These are phyloP conservation scores for Carallia pectinifolia DNA, from an alignment of 345 rosid species.

Conservation along the genomic window DNA sequence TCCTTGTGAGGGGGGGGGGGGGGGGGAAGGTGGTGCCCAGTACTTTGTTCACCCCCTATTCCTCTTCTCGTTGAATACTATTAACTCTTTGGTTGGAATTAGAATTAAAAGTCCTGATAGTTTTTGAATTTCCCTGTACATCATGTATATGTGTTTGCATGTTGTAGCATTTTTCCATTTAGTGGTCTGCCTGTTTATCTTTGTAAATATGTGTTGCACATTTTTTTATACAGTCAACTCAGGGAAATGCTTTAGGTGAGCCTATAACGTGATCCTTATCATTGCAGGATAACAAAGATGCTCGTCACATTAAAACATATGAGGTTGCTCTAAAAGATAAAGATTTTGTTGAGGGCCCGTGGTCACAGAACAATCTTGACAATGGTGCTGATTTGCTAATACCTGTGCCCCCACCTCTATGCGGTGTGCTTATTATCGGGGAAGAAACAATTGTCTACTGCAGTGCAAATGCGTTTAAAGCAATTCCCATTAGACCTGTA, in stretches of 20 bases:
- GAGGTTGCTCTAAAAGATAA: constrained; percentile 94
- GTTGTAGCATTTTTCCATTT: too few relatives aligned
- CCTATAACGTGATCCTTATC: constrained; percentile 5
- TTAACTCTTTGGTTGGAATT: too few relatives aligned
- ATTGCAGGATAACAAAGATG: constrained; percentile 94
- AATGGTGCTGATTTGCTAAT: constrained; percentile 91
- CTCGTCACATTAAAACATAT: constrained; percentile 92
- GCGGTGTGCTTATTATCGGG: constrained; percentile 95
- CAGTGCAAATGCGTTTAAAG: constrained; percentile 84
- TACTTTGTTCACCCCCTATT: too few relatives aligned
- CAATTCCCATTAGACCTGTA: constrained; percentile 80
- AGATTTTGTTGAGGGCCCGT: constrained; percentile 95
- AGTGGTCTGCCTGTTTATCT: too few relatives aligned
- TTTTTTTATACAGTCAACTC: background rate
- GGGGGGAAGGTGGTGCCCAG: too few relatives aligned
- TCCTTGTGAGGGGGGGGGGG: too few relatives aligned
- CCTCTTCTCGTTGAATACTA: too few relatives aligned
- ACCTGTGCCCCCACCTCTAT: constrained; percentile 95
- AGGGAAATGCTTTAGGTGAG: constrained; percentile 6
- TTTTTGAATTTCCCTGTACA: too few relatives aligned
- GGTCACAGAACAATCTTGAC: constrained; percentile 94
- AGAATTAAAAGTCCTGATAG: too few relatives aligned
- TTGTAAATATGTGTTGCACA: background rate
- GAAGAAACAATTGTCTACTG: constrained; percentile 92
- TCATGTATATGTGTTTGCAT: too few relatives aligned